phyloP scores from a whole-genome alignment of 2,329 filamentous ascomycete species.

The Fusarium duplospermum region DNA sequence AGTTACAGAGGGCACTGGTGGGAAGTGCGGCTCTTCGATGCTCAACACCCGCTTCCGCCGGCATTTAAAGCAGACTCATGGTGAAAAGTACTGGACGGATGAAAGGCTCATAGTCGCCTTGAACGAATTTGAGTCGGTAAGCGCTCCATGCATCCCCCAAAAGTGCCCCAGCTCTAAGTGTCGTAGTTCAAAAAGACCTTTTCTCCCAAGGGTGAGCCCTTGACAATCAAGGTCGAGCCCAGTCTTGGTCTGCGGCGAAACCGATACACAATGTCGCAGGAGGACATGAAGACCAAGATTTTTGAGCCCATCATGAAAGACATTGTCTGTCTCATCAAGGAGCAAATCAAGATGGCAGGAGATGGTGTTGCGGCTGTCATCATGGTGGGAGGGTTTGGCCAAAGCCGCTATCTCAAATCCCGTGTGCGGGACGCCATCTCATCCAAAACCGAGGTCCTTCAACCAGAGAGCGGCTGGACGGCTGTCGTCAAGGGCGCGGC shows the following conservation, averaged over 20 bases:
- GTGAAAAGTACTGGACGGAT: constrained; percentile 56
- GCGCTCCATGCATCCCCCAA: constrained; percentile 54
- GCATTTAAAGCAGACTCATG: constrained; percentile 57
- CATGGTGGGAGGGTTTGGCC: constrained; percentile 62
- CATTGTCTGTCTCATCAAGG: constrained; percentile 56
- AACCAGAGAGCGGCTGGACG: constrained; percentile 61
- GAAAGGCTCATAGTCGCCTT: constrained; percentile 55
- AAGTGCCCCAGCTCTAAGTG: constrained; percentile 9
- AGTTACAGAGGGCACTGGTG: constrained; percentile 61
- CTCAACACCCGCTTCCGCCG: constrained; percentile 61
- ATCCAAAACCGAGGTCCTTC: constrained; percentile 55
- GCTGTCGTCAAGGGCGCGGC: constrained; percentile 64
- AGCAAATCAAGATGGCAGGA: constrained; percentile 52
- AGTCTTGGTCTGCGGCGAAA: constrained; percentile 49
- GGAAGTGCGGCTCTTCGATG: constrained; percentile 62
- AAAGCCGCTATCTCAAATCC: constrained; percentile 58
- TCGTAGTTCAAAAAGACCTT: constrained; percentile 54
- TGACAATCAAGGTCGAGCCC: constrained; percentile 50
- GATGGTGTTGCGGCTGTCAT: constrained; percentile 54
- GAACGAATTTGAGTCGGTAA: constrained; percentile 56
- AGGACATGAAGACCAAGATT: constrained; percentile 73
- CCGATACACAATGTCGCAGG: constrained; percentile 51
- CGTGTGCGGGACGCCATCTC: constrained; percentile 52
- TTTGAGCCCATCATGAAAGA: constrained; percentile 57
- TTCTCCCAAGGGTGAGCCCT: constrained; percentile 50